Evolutionary conservation across 148 eudicot species (phyloP).

Genomic region (Fagopyrum homotropicum): DNA sequence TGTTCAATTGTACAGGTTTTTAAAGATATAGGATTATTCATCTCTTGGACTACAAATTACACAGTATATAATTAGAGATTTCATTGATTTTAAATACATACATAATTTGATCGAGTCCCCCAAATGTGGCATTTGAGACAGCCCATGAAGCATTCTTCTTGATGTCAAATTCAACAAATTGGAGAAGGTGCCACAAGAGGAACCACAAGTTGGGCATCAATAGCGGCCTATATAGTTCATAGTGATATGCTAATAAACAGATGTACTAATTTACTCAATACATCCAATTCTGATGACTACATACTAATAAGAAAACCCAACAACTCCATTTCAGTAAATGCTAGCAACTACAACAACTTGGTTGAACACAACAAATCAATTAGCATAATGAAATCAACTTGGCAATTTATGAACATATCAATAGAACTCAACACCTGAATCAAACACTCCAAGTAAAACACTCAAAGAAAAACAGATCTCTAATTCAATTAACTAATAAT

Average conservation of each 20-base stretch:
- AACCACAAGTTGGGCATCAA: constrained; percentile 46
- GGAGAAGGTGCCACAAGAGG: constrained; percentile 63
- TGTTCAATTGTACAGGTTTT: not conserved
- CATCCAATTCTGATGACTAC: no score
- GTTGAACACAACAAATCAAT: no score
- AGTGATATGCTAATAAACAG: not conserved
- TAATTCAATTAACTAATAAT: no score
- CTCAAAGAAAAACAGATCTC: no score
- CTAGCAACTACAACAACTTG: no score
- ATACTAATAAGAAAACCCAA: no score
- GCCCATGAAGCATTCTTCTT: constrained; percentile 92
- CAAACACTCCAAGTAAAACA: no score
- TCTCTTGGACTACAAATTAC: not conserved
- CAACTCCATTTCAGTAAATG: no score
- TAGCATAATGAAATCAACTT: no score
- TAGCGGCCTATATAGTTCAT: constrained; percentile 44
- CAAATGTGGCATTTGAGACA: constrained; percentile 75
- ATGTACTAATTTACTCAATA: not conserved
- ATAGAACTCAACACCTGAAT: no score
- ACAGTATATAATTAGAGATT: not conserved
- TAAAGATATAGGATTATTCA: not conserved
- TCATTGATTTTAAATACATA: constrained; percentile 15
- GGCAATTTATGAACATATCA: no score
- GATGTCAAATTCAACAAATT: constrained; percentile 67
- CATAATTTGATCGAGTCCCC: constrained; percentile 75